A percentile compares a stretch with the other conserved stretches of the same genome.
These are phyloP conservation scores for Prosopis cineraria DNA, from an alignment of 306 rosid genomes.

Conservation along the genomic window DNA sequence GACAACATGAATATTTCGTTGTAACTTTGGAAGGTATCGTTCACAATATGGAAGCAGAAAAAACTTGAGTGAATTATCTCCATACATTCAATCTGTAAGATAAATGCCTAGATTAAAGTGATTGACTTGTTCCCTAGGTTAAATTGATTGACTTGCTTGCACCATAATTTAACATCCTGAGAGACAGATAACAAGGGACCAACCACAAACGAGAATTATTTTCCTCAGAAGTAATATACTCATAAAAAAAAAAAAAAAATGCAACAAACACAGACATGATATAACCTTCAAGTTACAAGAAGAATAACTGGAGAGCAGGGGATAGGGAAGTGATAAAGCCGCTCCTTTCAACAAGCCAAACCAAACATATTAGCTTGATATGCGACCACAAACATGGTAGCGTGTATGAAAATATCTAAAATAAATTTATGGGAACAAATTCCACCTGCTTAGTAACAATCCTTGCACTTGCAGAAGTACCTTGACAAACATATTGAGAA, in stretches of 20 bases:
- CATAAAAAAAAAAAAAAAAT: neutral
- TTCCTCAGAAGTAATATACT: neutral
- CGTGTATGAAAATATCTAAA: neutral
- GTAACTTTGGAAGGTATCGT: neutral
- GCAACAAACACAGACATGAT: neutral
- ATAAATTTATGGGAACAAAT: neutral
- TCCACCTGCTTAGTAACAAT: slow-evolving; percentile 7
- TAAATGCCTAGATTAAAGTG: neutral
- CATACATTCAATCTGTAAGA: slow-evolving; percentile 9
- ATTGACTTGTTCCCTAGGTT: neutral
- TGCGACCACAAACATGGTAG: neutral
- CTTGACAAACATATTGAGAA: neutral
- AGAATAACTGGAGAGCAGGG: neutral
- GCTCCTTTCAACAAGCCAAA: slow-evolving; percentile 21
- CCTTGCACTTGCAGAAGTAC: neutral
- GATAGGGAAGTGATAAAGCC: neutral
- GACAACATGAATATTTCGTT: slow-evolving; percentile 3
- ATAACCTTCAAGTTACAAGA: neutral
- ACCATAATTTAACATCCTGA: neutral
- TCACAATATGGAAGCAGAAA: slow-evolving; percentile 31
- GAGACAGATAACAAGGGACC: neutral
- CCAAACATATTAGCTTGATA: neutral
- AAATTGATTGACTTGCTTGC: neutral
- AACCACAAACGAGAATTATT: neutral
- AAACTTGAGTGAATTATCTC: slow-evolving; percentile 5